phyloP scores from a whole-genome alignment of 2,329 filamentous ascomycete species.

The Pseudogymnoascus sp. region DNA sequence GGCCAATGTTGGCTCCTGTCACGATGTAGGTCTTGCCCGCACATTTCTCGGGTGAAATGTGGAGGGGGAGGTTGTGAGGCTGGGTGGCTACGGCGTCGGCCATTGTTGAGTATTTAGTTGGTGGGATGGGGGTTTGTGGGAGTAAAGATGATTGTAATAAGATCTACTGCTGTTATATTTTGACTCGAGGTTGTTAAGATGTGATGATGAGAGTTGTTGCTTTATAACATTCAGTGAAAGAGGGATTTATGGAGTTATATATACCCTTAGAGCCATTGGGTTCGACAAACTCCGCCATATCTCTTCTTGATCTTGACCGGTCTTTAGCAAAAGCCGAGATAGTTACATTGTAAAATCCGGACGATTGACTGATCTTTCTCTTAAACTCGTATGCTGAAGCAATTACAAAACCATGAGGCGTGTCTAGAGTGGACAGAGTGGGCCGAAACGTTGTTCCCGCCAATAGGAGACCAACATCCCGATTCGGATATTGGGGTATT shows the following conservation, averaged over 20 bases:
- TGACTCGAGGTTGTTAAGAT: not conserved
- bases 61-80: slow-evolving; percentile 11
- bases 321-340: slow-evolving; percentile 3
- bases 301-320: not conserved
- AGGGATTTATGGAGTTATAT: not conserved
- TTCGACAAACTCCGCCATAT: not conserved
- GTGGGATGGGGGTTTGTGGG: too few species aligned
- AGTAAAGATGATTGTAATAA: not conserved
- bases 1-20: slow-evolving; percentile 34
- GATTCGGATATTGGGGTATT: not conserved
- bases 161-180: not conserved
- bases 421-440: not conserved
- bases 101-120: not conserved
- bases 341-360: not conserved
- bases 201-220: not conserved
- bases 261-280: not conserved
- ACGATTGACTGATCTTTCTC: not conserved
- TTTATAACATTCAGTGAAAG: not conserved
- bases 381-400: not conserved
- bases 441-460: not conserved
- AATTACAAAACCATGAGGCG: not conserved
- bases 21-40: slow-evolving; percentile 16
- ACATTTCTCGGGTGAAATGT: slow-evolving; percentile 6
- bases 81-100: not conserved
- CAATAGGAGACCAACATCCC: not conserved